Conservation (phyloP, 345 rosid species). For the Eucalyptus regnans region DNA sequence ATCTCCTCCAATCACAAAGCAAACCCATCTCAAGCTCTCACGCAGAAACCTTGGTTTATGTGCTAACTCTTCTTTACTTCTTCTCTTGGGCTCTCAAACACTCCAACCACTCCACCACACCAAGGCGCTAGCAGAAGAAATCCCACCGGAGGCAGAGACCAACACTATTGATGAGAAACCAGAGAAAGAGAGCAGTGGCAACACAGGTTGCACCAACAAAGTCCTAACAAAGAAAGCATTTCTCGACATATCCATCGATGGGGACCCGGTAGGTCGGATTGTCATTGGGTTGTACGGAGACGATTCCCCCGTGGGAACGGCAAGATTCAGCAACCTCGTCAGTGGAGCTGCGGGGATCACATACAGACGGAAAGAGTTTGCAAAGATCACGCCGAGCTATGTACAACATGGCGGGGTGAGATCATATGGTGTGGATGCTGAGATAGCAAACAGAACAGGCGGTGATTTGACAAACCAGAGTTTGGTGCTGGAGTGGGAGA, state of each 20-base stretch:
- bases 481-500: slow-evolving; percentile 56
- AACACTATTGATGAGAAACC: background rate
- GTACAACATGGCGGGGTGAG: slow-evolving; percentile 86
- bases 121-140: slow-evolving; percentile 8
- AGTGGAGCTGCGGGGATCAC: slow-evolving; percentile 79
- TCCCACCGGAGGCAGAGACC: background rate
- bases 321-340: slow-evolving; percentile 50
- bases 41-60: slow-evolving; percentile 45
- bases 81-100: slow-evolving; percentile 34
- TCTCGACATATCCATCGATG: slow-evolving; percentile 62
- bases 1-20: slow-evolving; percentile 8
- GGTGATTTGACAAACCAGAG: slow-evolving; percentile 24
- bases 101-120: slow-evolving; percentile 17
- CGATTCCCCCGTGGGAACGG: slow-evolving; percentile 51
- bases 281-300: slow-evolving; percentile 58
- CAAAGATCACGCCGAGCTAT: slow-evolving; percentile 71
- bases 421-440: slow-evolving; percentile 75
- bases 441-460: slow-evolving; percentile 46
- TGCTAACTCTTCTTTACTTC: slow-evolving; percentile 49
- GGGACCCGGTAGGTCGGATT: slow-evolving; percentile 63
- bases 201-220: slow-evolving; percentile 14
- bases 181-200: background rate
- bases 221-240: slow-evolving; percentile 44
- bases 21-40: slow-evolving; percentile 19
- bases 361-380: slow-evolving; percentile 84